Base-by-base conservation (phyloP, 345 rosid species). In the Pugionium cornutum region DNA sequence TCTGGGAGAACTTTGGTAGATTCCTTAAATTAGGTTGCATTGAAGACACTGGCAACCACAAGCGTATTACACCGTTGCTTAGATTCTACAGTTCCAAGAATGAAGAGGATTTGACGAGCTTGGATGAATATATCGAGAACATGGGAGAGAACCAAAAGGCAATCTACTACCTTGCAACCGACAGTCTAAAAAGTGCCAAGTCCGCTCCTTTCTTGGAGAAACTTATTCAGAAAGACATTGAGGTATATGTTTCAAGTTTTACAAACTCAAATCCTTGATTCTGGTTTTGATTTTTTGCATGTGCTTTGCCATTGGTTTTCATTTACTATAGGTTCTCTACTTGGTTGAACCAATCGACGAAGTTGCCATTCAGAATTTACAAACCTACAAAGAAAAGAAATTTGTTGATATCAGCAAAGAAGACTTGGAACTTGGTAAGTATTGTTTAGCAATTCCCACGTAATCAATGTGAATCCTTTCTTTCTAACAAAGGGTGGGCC, bases 321-420 rank as follows among this genome's bases (percentile, higher is more conserved):
- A 18, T 29, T 35, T 27, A 47, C 57, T 73, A 5, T 70, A 95
- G 97, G 97, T 95, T 59, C 83, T 95, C 9, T 87, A 87, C 78
- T 83, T 95, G 63, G 72, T 91, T 47, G 99, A 95, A 71, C 97
- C 99, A 18, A 95, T 91, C 4, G 99, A 95, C 76, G 99, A 95
- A 75, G 91, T 95, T 71, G 96, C 99, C 10, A 89, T 95, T 75
- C 95, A 91, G 81, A 95, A 91, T 78, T 78, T 91, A 68, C 95
- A 91, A 74, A 85, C 95, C 39, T 95, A 84, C 91, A 95, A 91
- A 58, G 99, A 95, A 67, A 95, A 95, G 85, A 95, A 91, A 65
- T 91, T 95, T 53, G 91, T 91, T 77, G 99, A 95, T 80, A 91
- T 95, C 67, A 95, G 99, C 83, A 95, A 94, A 77, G 97, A 94